phyloP scores from a whole-genome alignment of 2,329 filamentous ascomycete species.

The Scopulariopsis brevicaulis region DNA sequence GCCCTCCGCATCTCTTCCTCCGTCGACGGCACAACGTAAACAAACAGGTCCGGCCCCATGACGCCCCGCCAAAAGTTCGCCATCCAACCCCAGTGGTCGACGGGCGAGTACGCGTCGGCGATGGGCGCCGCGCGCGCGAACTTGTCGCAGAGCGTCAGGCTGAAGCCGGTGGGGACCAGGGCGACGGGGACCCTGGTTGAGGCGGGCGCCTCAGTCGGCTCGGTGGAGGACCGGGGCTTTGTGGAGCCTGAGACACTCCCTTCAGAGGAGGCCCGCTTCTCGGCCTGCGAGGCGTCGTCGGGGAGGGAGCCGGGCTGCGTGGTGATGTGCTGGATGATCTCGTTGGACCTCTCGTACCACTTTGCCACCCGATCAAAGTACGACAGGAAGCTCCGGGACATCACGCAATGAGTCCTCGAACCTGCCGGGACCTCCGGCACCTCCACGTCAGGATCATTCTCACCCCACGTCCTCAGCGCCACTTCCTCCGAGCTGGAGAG shows the following conservation, averaged over 20 bases:
- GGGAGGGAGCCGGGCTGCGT: conserved; percentile 8
- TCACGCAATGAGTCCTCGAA: conserved; percentile 6
- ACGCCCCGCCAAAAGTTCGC: conserved; percentile 86
- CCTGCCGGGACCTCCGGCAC: neutral
- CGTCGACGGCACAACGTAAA: conserved; percentile 44
- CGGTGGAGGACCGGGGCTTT: neutral
- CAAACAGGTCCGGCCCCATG: conserved; percentile 67
- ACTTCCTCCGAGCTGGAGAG: conserved; percentile 33
- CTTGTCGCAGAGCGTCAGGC: conserved; percentile 64
- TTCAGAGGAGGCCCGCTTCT: neutral
- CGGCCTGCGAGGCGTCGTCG: neutral
- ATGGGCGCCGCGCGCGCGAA: conserved; percentile 68
- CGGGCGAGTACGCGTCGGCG: conserved; percentile 61
- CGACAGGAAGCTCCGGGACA: conserved; percentile 13
- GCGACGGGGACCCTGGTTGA: conserved; percentile 49
- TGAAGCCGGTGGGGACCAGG: conserved; percentile 66
- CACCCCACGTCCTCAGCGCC: conserved; percentile 30
- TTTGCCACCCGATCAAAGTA: conserved; percentile 58
- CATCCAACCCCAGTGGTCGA: conserved; percentile 98
- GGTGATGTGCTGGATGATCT: conserved; percentile 49
- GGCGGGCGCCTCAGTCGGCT: neutral
- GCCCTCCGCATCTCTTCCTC: conserved; percentile 21
- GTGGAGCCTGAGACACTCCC: too few relatives aligned
- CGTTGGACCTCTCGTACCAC: conserved; percentile 66
- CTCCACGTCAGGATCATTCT: conserved; percentile 12